Evolutionary conservation across 441 rosid genomes (phyloP).

Genomic region (Oxalis stricta): DNA sequence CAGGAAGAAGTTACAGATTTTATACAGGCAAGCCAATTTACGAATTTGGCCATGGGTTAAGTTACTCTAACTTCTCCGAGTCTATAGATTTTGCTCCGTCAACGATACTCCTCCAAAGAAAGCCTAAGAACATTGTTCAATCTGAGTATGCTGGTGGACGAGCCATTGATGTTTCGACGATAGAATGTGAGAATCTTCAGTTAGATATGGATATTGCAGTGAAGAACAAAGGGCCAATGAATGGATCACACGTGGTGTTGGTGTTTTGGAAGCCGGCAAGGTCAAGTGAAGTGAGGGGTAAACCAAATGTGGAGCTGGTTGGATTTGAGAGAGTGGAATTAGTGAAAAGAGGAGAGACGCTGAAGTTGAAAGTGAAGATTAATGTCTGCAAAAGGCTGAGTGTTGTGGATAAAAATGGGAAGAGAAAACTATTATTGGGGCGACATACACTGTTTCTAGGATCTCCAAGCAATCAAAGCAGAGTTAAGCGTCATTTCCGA

Average conservation of each 20-base stretch:
- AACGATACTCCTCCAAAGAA: constrained; percentile 6
- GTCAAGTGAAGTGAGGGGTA: constrained; percentile 3
- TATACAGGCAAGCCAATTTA: constrained; percentile 18
- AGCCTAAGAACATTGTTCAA: background rate
- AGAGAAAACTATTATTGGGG: constrained; percentile 17
- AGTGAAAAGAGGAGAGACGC: constrained; percentile 17
- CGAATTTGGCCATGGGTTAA: constrained; percentile 34
- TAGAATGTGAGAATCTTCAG: constrained; percentile 16
- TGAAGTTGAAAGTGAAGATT: constrained; percentile 11
- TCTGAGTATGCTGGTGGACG: background rate
- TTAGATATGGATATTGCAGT: constrained; percentile 14
- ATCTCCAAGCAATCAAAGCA: constrained; percentile 18
- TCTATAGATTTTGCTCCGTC: constrained; percentile 22
- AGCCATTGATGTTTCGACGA: constrained; percentile 13
- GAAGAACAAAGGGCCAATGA: constrained; percentile 17
- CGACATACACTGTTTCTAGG: constrained; percentile 19
- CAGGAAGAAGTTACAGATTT: constrained; percentile 39
- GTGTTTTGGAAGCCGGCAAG: constrained; percentile 20
- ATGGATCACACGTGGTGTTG: constrained; percentile 22
- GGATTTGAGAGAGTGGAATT: constrained; percentile 27
- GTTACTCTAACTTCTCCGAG: constrained; percentile 30
- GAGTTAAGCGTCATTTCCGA: no score
- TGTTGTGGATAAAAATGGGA: constrained; percentile 21
- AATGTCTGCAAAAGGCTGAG: constrained; percentile 25
- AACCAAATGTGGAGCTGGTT: constrained; percentile 17